A percentile compares a stretch with the other conserved stretches of the same genome.
These are phyloP conservation scores for Solanum sejunctum DNA, from an alignment of 257 asterid species.

Conservation along the genomic window DNA sequence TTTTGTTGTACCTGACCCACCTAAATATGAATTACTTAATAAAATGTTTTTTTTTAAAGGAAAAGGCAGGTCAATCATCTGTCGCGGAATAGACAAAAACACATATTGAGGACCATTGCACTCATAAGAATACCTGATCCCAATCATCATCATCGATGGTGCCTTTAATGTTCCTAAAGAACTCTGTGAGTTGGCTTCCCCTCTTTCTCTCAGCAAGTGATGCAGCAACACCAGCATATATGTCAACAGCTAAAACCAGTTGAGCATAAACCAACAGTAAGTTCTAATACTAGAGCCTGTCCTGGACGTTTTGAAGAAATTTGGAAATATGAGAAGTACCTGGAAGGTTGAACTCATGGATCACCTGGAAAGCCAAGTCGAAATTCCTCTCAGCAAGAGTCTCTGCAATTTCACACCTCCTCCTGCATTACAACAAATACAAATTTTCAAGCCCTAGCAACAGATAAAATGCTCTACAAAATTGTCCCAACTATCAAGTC, in stretches of 20 bases:
- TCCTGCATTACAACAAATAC: slow-evolving; percentile 29
- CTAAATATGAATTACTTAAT: background rate
- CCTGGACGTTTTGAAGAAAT: background rate
- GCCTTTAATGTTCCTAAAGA: slow-evolving; percentile 88
- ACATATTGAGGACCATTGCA: background rate
- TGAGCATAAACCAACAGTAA: background rate
- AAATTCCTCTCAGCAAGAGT: slow-evolving; percentile 85
- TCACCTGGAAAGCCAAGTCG: slow-evolving; percentile 85
- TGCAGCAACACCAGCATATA: slow-evolving; percentile 94
- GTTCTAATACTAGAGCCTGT: background rate
- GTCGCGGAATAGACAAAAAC: background rate
- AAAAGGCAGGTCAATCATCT: background rate
- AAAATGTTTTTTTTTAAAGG: background rate
- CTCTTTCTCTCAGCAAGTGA: slow-evolving; percentile 95
- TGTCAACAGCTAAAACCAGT: slow-evolving; percentile 67
- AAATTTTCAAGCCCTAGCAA: background rate
- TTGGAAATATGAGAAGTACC: slow-evolving; percentile 25
- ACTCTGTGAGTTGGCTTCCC: slow-evolving; percentile 91
- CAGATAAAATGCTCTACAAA: background rate
- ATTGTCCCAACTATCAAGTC: background rate
- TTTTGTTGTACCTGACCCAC: background rate
- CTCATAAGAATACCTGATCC: slow-evolving; percentile 59
- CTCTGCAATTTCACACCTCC: slow-evolving; percentile 96
- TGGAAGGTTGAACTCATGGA: slow-evolving; percentile 83
- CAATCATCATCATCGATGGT: slow-evolving; percentile 94